Percentiles rank a stretch among this genome's conserved stretches.
phyloP scores from a whole-genome alignment of 2,329 filamentous ascomycete genomes.

The Grosmannia clavigera region DNA sequence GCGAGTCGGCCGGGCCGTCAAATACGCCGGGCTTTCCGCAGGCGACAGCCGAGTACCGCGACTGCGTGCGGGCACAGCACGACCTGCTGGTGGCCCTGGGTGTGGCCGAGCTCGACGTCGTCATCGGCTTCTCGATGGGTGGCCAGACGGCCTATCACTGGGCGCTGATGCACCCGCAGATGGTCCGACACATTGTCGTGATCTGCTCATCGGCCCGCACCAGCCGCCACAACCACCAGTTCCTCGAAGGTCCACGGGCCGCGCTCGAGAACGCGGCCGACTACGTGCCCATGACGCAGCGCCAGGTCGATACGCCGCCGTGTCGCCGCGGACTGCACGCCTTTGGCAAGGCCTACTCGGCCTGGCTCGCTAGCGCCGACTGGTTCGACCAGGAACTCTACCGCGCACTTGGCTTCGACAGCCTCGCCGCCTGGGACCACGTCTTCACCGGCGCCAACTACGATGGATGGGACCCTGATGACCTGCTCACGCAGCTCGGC shows the following conservation, averaged over 20 bases:
- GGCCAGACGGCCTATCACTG: slow-evolving; percentile 41
- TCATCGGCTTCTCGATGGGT: slow-evolving; percentile 46
- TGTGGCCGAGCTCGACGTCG: slow-evolving; percentile 29
- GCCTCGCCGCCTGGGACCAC: slow-evolving; percentile 61
- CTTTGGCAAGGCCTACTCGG: slow-evolving; percentile 63
- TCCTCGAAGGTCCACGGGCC: slow-evolving; percentile 39
- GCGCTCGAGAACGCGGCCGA: slow-evolving; percentile 30
- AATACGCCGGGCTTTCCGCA: slow-evolving; percentile 32
- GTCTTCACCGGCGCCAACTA: slow-evolving; percentile 70
- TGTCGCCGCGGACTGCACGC: slow-evolving; percentile 45
- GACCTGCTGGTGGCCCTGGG: slow-evolving; percentile 27
- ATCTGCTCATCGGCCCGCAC: slow-evolving; percentile 39
- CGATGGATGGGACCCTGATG: slow-evolving; percentile 13
- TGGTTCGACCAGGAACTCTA: slow-evolving; percentile 66
- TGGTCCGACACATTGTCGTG: slow-evolving; percentile 31
- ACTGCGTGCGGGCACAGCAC: slow-evolving; percentile 39
- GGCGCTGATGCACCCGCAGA: slow-evolving; percentile 34
- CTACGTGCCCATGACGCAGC: slow-evolving; percentile 27
- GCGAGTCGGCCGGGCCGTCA: slow-evolving; percentile 40
- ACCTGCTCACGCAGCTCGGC: slow-evolving; percentile 35
- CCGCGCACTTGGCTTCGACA: slow-evolving; percentile 51
- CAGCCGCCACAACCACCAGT: slow-evolving; percentile 38
- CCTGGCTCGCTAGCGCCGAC: slow-evolving; percentile 69
- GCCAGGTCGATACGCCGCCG: slow-evolving; percentile 23
- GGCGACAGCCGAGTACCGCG: slow-evolving; percentile 26